phyloP scores from a whole-genome alignment of 495 filamentous ascomycete species.

The Aspergillus sparsus region DNA sequence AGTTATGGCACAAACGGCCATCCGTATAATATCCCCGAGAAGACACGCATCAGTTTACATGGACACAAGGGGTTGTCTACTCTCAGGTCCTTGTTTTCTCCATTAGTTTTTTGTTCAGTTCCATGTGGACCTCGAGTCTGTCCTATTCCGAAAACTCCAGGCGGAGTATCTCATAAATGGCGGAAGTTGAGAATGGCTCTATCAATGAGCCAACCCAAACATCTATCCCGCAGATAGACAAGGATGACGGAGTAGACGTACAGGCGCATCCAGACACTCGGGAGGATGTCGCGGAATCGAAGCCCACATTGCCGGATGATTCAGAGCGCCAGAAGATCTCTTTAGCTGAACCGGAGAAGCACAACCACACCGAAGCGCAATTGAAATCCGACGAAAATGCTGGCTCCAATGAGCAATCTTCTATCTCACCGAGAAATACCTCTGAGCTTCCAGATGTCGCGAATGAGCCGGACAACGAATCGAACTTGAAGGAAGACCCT shows the following conservation, averaged over 20 bases:
- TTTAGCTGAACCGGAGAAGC: conserved; percentile 26
- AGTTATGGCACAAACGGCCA: conserved; percentile 13
- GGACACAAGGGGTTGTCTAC: conserved; percentile 4
- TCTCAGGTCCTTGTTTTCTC: conserved; percentile 16
- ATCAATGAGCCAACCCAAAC: conserved; percentile 35
- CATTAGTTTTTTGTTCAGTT: conserved; percentile 24
- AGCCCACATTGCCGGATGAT: conserved; percentile 34
- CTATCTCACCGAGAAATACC: conserved; percentile 25
- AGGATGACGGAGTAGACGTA: conserved; percentile 38
- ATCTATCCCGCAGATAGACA: conserved; percentile 36
- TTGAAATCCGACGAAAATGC: conserved; percentile 23
- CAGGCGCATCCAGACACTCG: conserved; percentile 31
- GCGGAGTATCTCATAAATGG: conserved; percentile 48
- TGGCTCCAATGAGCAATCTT: conserved; percentile 22
- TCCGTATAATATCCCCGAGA: conserved; percentile 24
- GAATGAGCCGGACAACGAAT: conserved; percentile 21
- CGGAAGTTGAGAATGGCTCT: conserved; percentile 46
- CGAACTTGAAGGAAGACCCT: conserved; percentile 16
- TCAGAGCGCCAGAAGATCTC: conserved; percentile 34
- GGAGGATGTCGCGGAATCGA: conserved; percentile 32
- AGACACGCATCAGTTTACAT: conserved; percentile 32
- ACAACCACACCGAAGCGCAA: conserved; percentile 16
- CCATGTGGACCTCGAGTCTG: conserved; percentile 37
- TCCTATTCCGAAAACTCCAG: conserved; percentile 33
- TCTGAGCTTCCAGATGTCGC: conserved; percentile 25